Conservation (phyloP, 176 grass and related monocot genomes). For the Triticum timopheevii region DNA sequence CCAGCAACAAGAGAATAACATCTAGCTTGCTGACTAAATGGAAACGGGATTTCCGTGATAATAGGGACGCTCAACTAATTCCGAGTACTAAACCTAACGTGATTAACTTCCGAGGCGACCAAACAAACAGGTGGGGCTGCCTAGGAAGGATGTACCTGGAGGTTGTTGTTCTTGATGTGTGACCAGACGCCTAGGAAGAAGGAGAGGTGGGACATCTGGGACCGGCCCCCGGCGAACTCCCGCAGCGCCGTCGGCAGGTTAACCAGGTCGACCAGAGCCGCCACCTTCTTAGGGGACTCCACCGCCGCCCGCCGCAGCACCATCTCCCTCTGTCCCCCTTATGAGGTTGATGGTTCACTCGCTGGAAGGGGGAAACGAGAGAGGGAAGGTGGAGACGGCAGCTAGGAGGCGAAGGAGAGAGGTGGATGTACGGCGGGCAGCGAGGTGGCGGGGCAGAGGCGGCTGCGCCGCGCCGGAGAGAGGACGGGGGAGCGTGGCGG, state of each 20-base stretch:
- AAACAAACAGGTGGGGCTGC: not conserved
- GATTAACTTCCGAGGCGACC: not conserved
- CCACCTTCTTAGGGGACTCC: constrained; percentile 85
- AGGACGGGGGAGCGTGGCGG: not conserved
- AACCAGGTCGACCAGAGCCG: constrained; percentile 65
- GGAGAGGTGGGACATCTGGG: constrained; percentile 82
- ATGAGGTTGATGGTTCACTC: not conserved
- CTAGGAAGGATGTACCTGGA: constrained; percentile 49
- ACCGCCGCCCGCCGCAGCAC: constrained; percentile 37
- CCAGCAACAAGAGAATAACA: not conserved
- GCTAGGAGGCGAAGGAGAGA: not conserved
- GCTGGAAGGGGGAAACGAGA: not conserved
- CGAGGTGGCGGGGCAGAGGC: not conserved
- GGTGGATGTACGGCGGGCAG: not conserved
- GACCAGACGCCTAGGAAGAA: constrained; percentile 89
- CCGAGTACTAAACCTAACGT: not conserved
- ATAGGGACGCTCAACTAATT: not conserved
- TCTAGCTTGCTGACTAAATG: not conserved
- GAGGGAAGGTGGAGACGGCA: not conserved
- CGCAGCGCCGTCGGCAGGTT: constrained; percentile 70
- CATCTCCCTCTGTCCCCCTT: constrained; percentile 26
- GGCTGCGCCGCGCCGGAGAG: not conserved
- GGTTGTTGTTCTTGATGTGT: constrained; percentile 77
- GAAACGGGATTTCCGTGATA: not conserved
- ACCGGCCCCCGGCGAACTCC: constrained; percentile 66